A percentile compares a stretch with the other conserved stretches of the same genome.
phyloP scores from a whole-genome alignment of 176 grass and related monocot genomes.

The Triticum monococcum region DNA sequence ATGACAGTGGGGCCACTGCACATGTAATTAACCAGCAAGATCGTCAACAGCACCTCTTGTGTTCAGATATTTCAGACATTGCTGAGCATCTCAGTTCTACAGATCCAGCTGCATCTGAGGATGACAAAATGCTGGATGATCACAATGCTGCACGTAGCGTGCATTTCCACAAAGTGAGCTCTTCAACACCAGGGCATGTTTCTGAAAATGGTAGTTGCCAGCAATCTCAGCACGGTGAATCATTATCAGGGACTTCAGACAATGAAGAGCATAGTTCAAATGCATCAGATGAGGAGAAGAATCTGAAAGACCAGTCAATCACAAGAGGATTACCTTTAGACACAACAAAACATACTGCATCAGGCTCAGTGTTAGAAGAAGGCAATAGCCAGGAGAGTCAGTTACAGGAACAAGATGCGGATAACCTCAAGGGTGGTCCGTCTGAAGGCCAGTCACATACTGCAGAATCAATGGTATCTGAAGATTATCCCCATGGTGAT shows the following conservation, averaged over 20 bases:
- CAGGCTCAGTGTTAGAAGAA: slow-evolving; percentile 8
- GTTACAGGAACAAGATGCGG: slow-evolving; percentile 21
- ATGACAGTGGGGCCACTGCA: slow-evolving; percentile 16
- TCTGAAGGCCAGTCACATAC: not conserved
- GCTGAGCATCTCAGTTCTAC: not conserved
- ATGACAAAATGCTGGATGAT: slow-evolving; percentile 25
- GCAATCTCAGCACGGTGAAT: slow-evolving; percentile 30
- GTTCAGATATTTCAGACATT: slow-evolving; percentile 29
- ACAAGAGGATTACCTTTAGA: not conserved
- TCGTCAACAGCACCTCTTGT: not conserved
- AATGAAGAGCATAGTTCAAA: slow-evolving; percentile 1
- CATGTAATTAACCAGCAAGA: slow-evolving; percentile 12
- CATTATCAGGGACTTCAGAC: not conserved
- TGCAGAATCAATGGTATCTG: slow-evolving; percentile 30
- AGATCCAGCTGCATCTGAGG: slow-evolving; percentile 8
- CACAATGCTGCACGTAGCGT: not conserved
- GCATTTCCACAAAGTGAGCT: not conserved
- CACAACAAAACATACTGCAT: not conserved
- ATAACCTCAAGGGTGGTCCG: not conserved
- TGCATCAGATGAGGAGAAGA: slow-evolving; percentile 24
- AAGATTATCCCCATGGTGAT: slow-evolving; percentile 29
- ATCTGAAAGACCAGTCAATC: slow-evolving; percentile 15
- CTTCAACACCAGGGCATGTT: slow-evolving; percentile 11
- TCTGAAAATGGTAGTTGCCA: slow-evolving; percentile 20
- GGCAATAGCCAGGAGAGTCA: slow-evolving; percentile 1